phyloP scores from a whole-genome alignment of 257 asterid species.

The Solanum etuberosum region DNA sequence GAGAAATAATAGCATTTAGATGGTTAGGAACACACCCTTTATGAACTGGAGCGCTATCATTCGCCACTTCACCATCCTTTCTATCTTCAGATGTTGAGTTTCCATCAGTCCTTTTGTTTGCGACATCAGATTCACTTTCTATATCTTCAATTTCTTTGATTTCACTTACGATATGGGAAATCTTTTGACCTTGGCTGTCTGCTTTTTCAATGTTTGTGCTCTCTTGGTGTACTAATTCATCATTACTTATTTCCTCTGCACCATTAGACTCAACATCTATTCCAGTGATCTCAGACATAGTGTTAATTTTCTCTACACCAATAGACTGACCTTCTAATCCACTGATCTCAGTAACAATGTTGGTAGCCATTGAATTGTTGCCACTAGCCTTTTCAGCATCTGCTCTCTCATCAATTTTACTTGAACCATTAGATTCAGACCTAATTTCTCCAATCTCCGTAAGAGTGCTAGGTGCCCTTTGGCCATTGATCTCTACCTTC shows the following conservation, averaged over 20 bases:
- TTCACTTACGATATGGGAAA: not conserved
- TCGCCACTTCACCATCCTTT: not conserved
- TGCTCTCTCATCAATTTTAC: not conserved
- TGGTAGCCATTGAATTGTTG: not conserved
- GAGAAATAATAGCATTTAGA: not conserved
- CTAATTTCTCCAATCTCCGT: not conserved
- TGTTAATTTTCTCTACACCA: not conserved
- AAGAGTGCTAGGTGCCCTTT: not conserved
- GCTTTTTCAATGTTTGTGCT: not conserved
- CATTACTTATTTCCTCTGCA: not conserved
- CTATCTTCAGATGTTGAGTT: not conserved
- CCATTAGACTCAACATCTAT: not conserved
- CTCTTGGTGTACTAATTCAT: not conserved
- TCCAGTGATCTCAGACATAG: not conserved
- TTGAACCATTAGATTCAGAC: not conserved
- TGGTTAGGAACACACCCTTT: not conserved
- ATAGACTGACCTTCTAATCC: not conserved
- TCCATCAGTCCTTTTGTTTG: not conserved
- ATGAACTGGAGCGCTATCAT: not conserved
- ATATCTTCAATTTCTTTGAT: not conserved
- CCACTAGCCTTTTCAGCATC: not conserved
- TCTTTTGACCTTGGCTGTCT: not conserved
- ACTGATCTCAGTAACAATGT: not conserved
- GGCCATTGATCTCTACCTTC: not conserved
- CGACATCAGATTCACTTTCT: not conserved